Conservation (phyloP, 2,329 filamentous ascomycete genomes). For the Annulohypoxylon truncatum region DNA sequence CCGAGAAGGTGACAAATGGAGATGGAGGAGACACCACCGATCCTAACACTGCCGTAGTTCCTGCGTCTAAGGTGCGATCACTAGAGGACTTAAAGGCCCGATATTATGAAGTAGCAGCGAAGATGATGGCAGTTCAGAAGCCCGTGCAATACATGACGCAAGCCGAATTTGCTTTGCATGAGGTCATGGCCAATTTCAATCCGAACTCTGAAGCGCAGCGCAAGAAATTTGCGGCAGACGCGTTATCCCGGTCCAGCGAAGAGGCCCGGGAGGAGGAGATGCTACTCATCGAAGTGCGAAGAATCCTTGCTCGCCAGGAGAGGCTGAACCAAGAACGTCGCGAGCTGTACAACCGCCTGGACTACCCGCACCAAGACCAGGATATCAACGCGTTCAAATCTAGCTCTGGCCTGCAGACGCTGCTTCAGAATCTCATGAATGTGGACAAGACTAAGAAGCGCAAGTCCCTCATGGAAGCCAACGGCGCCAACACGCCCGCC, state of each 20-base stretch:
- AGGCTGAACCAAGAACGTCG: conserved; percentile 87
- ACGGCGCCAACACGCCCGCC: conserved; percentile 62
- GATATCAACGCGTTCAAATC: conserved; percentile 83
- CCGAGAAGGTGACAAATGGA: conserved; percentile 50
- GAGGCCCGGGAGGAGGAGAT: conserved; percentile 94
- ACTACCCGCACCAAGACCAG: conserved; percentile 77
- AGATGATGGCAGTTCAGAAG: conserved; percentile 82
- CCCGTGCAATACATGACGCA: conserved; percentile 88
- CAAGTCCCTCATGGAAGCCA: conserved; percentile 72
- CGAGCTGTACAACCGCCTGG: conserved; percentile 87
- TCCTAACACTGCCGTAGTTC: conserved; percentile 65
- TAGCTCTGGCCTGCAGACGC: conserved; percentile 79
- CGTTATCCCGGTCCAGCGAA: conserved; percentile 82
- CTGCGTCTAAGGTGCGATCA: conserved; percentile 67
- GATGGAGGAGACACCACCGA: conserved; percentile 58
- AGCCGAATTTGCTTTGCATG: conserved; percentile 83
- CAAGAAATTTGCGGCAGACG: conserved; percentile 85
- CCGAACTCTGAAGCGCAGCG: conserved; percentile 80
- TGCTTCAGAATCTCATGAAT: conserved; percentile 84
- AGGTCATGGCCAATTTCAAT: conserved; percentile 88
- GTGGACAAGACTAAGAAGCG: conserved; percentile 92
- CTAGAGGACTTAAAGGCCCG: conserved; percentile 93
- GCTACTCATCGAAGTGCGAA: conserved; percentile 87
- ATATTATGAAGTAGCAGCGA: conserved; percentile 88
- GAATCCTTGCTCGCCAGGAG: conserved; percentile 88